These are phyloP conservation scores for Vicia villosa DNA, from an alignment of 306 rosid species.

Conservation along the genomic window DNA sequence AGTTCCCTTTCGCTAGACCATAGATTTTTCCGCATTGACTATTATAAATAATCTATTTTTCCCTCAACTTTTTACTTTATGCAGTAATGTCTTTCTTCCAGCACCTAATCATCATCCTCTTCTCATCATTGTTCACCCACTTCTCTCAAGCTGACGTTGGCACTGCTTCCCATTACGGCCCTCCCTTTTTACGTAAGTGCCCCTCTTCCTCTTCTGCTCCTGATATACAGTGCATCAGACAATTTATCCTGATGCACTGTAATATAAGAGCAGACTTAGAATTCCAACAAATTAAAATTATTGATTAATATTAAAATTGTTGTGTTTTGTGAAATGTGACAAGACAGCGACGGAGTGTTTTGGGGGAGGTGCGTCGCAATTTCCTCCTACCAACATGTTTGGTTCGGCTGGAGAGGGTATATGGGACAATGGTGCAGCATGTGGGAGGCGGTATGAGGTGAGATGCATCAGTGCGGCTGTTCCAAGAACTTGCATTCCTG, in stretches of 20 bases:
- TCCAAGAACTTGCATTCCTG: conserved; percentile 54
- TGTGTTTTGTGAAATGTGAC: not conserved
- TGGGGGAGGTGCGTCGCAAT: conserved; percentile 46
- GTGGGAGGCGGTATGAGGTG: conserved; percentile 72
- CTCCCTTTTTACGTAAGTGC: conserved; percentile 68
- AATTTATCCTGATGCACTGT: too few species aligned
- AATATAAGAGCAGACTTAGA: too few species aligned
- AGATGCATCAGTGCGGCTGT: conserved; percentile 65
- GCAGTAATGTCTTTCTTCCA: conserved; percentile 32
- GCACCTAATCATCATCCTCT: conserved; percentile 25
- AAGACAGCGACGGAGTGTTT: conserved; percentile 61
- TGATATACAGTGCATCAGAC: too few species aligned
- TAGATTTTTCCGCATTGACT: conserved; percentile 12
- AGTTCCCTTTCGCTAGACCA: not conserved
- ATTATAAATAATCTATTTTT: not conserved
- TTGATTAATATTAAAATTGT: not conserved
- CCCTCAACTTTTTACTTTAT: not conserved
- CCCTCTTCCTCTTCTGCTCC: not conserved
- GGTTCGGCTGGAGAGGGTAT: conserved; percentile 80
- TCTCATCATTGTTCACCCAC: conserved; percentile 30
- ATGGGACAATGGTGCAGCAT: conserved; percentile 94
- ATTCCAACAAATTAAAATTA: too few species aligned
- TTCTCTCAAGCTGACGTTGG: conserved; percentile 59
- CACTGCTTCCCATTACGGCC: conserved; percentile 52
- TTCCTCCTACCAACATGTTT: conserved; percentile 64